phyloP scores from a whole-genome alignment of 208 protist species.

The Paratrypanosoma confusum region DNA sequence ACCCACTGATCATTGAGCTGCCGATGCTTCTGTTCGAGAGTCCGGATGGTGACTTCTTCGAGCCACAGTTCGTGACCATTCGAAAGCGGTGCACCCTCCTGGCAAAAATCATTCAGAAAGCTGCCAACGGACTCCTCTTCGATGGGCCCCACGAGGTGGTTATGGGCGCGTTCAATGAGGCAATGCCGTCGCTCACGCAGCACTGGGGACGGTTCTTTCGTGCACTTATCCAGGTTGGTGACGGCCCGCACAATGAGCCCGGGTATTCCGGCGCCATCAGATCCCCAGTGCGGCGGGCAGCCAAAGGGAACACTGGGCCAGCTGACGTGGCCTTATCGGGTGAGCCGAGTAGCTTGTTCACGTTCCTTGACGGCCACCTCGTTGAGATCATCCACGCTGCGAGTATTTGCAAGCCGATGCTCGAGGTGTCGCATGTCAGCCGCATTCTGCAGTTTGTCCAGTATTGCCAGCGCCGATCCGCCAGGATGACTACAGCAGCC shows the following conservation, averaged over 20 bases:
- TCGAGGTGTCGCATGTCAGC: slow-evolving; percentile 20
- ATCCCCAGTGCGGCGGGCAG: too few species aligned
- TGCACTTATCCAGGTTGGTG: background rate
- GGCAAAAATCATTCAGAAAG: slow-evolving; percentile 19
- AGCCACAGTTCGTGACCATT: slow-evolving; percentile 9
- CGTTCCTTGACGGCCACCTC: slow-evolving; percentile 20
- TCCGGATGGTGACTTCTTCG: slow-evolving; percentile 16
- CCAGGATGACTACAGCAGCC: too few species aligned
- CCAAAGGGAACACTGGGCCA: too few species aligned
- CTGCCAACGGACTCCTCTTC: slow-evolving; percentile 27
- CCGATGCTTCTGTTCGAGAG: slow-evolving; percentile 9
- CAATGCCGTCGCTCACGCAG: slow-evolving; percentile 18
- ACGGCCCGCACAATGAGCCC: too few species aligned
- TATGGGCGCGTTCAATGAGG: slow-evolving; percentile 15
- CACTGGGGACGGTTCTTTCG: slow-evolving; percentile 23
- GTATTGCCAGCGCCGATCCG: slow-evolving; percentile 2
- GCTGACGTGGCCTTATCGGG: too few species aligned
- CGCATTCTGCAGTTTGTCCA: slow-evolving; percentile 2
- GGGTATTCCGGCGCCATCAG: too few species aligned
- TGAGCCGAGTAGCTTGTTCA: slow-evolving; percentile 20
- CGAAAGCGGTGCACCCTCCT: slow-evolving; percentile 17
- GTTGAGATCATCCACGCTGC: slow-evolving; percentile 22
- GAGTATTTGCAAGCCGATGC: slow-evolving; percentile 17
- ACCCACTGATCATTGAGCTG: slow-evolving; percentile 20
- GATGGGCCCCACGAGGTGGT: slow-evolving; percentile 10